A percentile compares a stretch with the other conserved stretches of the same genome.
Conservation (phyloP, 768 basidiomycete genomes). For the Paxillus ammoniavirescens region DNA sequence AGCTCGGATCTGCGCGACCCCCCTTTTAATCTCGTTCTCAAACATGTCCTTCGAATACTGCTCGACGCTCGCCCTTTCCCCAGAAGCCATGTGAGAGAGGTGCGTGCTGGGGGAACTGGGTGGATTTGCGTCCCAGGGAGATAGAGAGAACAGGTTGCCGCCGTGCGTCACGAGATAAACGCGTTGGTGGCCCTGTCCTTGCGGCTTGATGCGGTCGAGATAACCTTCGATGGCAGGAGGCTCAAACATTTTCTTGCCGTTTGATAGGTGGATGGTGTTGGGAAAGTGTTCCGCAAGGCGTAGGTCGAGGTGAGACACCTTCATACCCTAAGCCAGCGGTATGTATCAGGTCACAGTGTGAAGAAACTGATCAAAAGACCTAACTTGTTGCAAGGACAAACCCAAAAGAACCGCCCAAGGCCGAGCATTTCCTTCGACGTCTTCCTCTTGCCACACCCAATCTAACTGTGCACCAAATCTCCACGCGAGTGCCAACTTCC, state of each 20-base stretch:
- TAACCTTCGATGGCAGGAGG: slow-evolving; percentile 88
- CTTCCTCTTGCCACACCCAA: slow-evolving; percentile 80
- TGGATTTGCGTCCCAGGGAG: slow-evolving; percentile 53
- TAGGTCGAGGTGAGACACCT: slow-evolving; percentile 64
- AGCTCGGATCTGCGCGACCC: slow-evolving; percentile 58
- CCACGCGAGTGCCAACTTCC: slow-evolving; percentile 76
- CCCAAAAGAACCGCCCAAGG: slow-evolving; percentile 78
- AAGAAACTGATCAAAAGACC: slow-evolving; percentile 12
- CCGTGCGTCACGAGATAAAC: slow-evolving; percentile 73
- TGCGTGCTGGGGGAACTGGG: slow-evolving; percentile 64
- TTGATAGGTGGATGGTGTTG: slow-evolving; percentile 38
- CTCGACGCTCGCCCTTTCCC: slow-evolving; percentile 25
- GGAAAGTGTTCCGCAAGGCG: slow-evolving; percentile 71
- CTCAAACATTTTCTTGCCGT: slow-evolving; percentile 54
- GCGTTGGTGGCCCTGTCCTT: slow-evolving; percentile 53
- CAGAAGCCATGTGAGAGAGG: slow-evolving; percentile 28
- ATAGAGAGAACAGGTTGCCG: slow-evolving; percentile 66
- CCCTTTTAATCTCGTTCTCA: slow-evolving; percentile 58
- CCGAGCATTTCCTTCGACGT: slow-evolving; percentile 58
- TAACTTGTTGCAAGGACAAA: slow-evolving; percentile 68
- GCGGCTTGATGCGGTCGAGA: slow-evolving; percentile 65
- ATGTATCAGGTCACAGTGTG: slow-evolving; percentile 12
- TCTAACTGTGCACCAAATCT: slow-evolving; percentile 69
- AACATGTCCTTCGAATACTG: slow-evolving; percentile 38
- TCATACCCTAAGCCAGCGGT: slow-evolving; percentile 29